Evolutionary conservation across 1,139 yeast species (phyloP).

Genomic region (Lodderomyces pseudojiufengensis): DNA sequence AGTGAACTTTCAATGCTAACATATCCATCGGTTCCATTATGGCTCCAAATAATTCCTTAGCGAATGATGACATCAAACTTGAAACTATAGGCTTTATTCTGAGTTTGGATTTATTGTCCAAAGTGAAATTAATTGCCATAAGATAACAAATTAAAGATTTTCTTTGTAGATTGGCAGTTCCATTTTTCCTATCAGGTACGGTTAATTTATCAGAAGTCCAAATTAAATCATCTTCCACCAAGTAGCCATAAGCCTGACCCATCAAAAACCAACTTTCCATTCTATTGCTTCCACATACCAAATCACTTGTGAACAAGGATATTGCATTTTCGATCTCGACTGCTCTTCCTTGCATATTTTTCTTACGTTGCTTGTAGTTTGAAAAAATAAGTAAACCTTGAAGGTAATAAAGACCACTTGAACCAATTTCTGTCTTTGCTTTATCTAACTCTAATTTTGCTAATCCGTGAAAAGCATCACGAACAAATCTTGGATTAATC

Average conservation of each 20-base stretch:
- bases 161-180: constrained; percentile 64
- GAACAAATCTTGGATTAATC: constrained; percentile 48
- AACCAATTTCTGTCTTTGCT: constrained; percentile 15
- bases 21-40: constrained; percentile 65
- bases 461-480: constrained; percentile 58
- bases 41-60: constrained; percentile 61
- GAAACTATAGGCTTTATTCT: constrained; percentile 34
- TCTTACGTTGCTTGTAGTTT: constrained; percentile 62
- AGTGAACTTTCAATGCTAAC: constrained; percentile 45
- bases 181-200: constrained; percentile 54
- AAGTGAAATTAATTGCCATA: constrained; percentile 63
- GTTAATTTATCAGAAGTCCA: constrained; percentile 89
- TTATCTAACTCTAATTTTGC: constrained; percentile 24
- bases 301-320: constrained; percentile 60
- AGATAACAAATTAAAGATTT: constrained; percentile 69
- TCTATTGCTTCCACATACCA: constrained; percentile 61
- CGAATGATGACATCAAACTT: constrained; percentile 53
- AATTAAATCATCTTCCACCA: constrained; percentile 84
- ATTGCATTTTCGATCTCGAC: constrained; percentile 79
- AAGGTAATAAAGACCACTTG: constrained; percentile 64
- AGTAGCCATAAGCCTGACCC: constrained; percentile 74
- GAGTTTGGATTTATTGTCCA: constrained; percentile 18
- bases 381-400: constrained; percentile 69
- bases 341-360: constrained; percentile 73
- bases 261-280: constrained; percentile 84